A percentile compares a stretch with the other conserved stretches of the same genome.
These are phyloP conservation scores for Solioccasus polychromus DNA, from an alignment of 768 basidiomycete species.

Conservation along the genomic window DNA sequence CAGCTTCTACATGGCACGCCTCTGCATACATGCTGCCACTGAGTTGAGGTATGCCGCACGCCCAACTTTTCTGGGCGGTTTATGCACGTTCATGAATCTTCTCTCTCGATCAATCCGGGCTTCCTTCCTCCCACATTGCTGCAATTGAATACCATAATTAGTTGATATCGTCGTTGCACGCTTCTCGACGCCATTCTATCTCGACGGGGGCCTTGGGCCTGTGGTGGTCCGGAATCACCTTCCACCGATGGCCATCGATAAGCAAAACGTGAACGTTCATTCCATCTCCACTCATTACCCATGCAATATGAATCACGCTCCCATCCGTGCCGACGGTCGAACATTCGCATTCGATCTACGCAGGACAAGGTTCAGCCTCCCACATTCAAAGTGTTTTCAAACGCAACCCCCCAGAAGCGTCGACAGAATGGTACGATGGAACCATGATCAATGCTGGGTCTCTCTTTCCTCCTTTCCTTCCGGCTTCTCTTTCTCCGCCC, in stretches of 20 bases:
- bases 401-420: background rate
- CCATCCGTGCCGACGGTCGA: background rate
- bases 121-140: conserved; percentile 27
- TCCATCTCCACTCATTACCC: background rate
- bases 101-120: conserved; percentile 12
- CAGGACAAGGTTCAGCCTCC: conserved; percentile 5
- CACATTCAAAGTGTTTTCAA: background rate
- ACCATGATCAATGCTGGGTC: background rate
- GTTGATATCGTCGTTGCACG: conserved; percentile 16
- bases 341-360: background rate
- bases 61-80: conserved; percentile 8
- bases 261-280: conserved; percentile 1
- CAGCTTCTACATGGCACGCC: conserved; percentile 6
- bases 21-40: background rate
- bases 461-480: background rate
- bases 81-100: conserved; percentile 8
- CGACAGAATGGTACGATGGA: background rate
- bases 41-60: background rate
- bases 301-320: background rate
- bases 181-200: conserved; percentile 6
- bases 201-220: conserved; percentile 10
- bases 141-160: conserved; percentile 18
- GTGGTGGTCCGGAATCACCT: conserved; percentile 6
- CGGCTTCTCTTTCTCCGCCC: conserved; percentile 2
- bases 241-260: conserved; percentile 1